Evolutionary conservation across 2,329 filamentous ascomycete genomes (phyloP).

Genomic region (Basipetospora chlamydospora): DNA sequence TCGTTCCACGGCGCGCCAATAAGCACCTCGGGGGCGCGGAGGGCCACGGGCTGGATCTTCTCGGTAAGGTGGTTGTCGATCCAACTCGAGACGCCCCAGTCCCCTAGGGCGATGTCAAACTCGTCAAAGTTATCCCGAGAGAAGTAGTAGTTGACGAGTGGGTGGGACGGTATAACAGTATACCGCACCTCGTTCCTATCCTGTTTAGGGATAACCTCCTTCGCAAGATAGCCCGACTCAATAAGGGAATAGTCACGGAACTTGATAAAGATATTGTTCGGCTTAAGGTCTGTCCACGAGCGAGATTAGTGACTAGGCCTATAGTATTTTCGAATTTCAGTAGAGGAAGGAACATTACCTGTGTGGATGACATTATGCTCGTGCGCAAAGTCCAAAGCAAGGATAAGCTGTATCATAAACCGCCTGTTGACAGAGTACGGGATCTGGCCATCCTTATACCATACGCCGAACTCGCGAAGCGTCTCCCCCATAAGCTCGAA

Average conservation of each 20-base stretch:
- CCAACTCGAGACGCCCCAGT: conserved; percentile 13
- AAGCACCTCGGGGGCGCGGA: conserved; percentile 13
- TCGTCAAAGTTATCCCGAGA: conserved; percentile 3
- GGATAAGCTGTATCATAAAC: conserved; percentile 9
- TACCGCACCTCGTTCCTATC: conserved; percentile 7
- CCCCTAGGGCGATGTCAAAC: conserved; percentile 9
- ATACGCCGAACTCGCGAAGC: conserved; percentile 18
- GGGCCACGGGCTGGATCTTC: conserved; percentile 11
- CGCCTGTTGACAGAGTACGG: conserved; percentile 8
- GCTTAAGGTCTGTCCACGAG: conserved; percentile 13
- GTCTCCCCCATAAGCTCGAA: conserved; percentile 24
- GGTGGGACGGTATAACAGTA: conserved; percentile 5
- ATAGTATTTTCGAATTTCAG: too few relatives aligned
- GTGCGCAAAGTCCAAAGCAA: conserved; percentile 12
- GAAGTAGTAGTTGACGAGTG: conserved; percentile 9
- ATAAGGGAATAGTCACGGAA: conserved; percentile 8
- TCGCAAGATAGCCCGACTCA: too few relatives aligned
- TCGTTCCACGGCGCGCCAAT: conserved; percentile 11
- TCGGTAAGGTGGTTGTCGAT: conserved; percentile 10
- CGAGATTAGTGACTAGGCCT: too few relatives aligned
- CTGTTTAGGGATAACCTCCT: too few relatives aligned
- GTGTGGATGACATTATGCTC: conserved; percentile 11
- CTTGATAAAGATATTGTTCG: conserved; percentile 13
- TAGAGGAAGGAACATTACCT: too few relatives aligned
- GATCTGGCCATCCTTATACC: conserved; percentile 8